A percentile compares a stretch with the other conserved stretches of the same genome.
Conservation (phyloP, 805 yeast genomes). For the Lipomyces kockii region DNA sequence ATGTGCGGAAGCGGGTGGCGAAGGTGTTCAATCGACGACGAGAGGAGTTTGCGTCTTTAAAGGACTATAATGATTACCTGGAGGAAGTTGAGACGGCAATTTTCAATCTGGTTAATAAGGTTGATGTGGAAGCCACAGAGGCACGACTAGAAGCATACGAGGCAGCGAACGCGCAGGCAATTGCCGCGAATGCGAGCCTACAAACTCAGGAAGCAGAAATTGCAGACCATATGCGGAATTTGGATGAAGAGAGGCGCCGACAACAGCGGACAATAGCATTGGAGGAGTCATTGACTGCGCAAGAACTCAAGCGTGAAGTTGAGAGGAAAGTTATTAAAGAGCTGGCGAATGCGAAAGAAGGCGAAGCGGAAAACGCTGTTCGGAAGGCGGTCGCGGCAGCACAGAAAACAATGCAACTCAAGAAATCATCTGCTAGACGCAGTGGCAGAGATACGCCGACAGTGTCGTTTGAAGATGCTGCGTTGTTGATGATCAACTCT, state of each 20-base stretch:
- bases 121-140: constrained; percentile 71
- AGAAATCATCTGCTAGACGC: constrained; percentile 68
- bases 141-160: constrained; percentile 67
- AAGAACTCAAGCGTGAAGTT: constrained; percentile 31
- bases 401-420: constrained; percentile 55
- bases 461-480: constrained; percentile 38
- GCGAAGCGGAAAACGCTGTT: constrained; percentile 30
- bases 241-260: constrained; percentile 62
- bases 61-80: constrained; percentile 73
- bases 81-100: constrained; percentile 83
- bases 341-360: constrained; percentile 39
- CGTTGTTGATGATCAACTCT: constrained; percentile 20
- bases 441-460: constrained; percentile 46
- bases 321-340: constrained; percentile 45
- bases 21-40: constrained; percentile 79
- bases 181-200: constrained; percentile 70
- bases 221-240: constrained; percentile 66
- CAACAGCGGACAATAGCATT: constrained; percentile 27
- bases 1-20: constrained; percentile 77
- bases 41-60: constrained; percentile 66
- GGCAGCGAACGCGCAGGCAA: constrained; percentile 71
- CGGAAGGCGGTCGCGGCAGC: constrained; percentile 22
- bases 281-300: constrained; percentile 33
- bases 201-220: constrained; percentile 73
- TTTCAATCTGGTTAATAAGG: constrained; percentile 71